Evolutionary conservation across 768 basidiomycete species (phyloP), one percentile per base, ranked within the genome.

Genomic region (Mycena vulgaris): DNA sequence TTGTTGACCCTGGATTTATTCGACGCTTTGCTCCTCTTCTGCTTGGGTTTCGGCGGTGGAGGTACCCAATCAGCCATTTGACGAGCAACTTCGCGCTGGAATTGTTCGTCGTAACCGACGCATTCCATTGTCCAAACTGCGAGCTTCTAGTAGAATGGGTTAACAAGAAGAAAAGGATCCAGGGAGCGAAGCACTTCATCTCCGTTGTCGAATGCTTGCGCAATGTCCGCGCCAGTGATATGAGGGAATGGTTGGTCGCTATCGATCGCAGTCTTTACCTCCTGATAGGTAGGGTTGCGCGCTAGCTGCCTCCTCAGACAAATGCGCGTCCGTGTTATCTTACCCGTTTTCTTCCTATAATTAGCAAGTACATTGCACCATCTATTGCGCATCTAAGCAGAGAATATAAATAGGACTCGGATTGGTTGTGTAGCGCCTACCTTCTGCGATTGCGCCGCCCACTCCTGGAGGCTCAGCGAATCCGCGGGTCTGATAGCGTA

Each of bases 61-160:
- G 66, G 60, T 6, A 57, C 55, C 67, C 67, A 68, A 5, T 28
- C 61, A 7, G 60, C 42, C 16, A 68, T 56, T 27, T 68, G 61
- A 9, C 31, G 47, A 21, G 76, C 75, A 5, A 85, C 64, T 6
- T 78, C 73, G 14, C 66, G 64, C 65, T 85, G 84, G 55, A 85
- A 83, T 0, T 78, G 70, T 6, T 72, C 71, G 53, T 85, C 82
- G 52, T 85, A 85, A 3, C 78, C 83, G 21, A 84, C 75, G 57
- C 84, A 85, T 64, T 84, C 81, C 80, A 84, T 77, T 0, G 79
- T 80, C 80, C 81, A 83, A 0, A 83, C 80, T 0, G 75, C 75
- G 28, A 86, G 74, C 25, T 59, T 66, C 82, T 84, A 57, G 5
- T 11, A 3, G 11, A 40, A 33, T 23, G n/a, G 27, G 30, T 53